Evolutionary conservation across 345 rosid species (phyloP).

Genomic region (Brassica cretica): DNA sequence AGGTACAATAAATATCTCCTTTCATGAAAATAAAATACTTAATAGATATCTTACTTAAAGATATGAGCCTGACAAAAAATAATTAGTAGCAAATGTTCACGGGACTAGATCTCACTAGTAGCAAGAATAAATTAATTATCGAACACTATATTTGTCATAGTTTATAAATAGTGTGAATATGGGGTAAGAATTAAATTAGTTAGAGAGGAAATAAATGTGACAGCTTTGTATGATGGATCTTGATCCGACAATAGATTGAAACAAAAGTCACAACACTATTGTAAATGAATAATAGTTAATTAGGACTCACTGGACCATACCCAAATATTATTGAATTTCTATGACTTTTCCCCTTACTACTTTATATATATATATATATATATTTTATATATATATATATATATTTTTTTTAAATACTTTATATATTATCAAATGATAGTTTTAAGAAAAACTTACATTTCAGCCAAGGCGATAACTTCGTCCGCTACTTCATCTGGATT

Average conservation of each 20-base stretch:
- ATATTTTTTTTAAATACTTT: not conserved
- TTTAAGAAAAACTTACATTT: slow-evolving; percentile 49
- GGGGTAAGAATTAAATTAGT: slow-evolving; percentile 15
- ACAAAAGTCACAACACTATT: slow-evolving; percentile 23
- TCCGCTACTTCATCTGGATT: slow-evolving; percentile 69
- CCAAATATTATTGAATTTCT: slow-evolving; percentile 19
- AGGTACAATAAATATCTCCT: not conserved
- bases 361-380: not conserved
- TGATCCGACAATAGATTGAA: slow-evolving; percentile 29
- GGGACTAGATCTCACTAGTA: slow-evolving; percentile 29
- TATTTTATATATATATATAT: not conserved
- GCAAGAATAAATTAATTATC: slow-evolving; percentile 22
- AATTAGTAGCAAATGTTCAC: slow-evolving; percentile 32
- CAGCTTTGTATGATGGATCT: slow-evolving; percentile 36
- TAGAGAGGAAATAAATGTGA: slow-evolving; percentile 38
- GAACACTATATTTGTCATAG: slow-evolving; percentile 24
- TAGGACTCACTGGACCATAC: slow-evolving; percentile 29
- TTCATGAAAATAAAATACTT: not conserved
- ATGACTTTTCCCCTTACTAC: not conserved
- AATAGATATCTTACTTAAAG: not conserved
- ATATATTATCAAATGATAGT: not conserved
- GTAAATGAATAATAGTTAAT: slow-evolving; percentile 1
- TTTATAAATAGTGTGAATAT: slow-evolving; percentile 20
- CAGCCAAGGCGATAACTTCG: slow-evolving; percentile 60
- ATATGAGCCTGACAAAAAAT: slow-evolving; percentile 18